Evolutionary conservation across 345 rosid genomes (phyloP).

Genomic region (Camelina sativa): DNA sequence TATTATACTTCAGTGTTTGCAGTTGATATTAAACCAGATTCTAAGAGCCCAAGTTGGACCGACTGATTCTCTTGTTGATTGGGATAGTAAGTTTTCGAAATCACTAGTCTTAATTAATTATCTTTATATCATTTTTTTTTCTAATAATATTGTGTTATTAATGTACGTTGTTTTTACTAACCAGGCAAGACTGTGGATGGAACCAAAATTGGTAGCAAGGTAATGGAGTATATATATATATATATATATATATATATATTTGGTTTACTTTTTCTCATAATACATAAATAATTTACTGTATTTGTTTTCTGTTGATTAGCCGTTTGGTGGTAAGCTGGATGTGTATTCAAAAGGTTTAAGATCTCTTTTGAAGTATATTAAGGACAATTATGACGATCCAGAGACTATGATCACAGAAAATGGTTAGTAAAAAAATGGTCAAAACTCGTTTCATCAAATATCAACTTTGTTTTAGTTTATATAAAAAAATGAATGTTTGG

Average conservation of each 20-base stretch:
- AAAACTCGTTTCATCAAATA: not conserved
- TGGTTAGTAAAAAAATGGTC: conserved; percentile 43
- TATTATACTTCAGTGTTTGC: conserved; percentile 50
- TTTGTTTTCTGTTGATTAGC: not conserved
- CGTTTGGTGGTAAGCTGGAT: conserved; percentile 36
- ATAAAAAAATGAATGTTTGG: not conserved
- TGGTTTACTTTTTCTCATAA: too few species aligned
- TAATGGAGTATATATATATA: not conserved
- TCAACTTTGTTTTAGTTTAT: not conserved
- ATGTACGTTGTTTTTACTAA: not conserved
- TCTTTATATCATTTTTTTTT: not conserved
- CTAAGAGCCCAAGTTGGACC: conserved; percentile 42
- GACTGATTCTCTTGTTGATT: conserved; percentile 43
- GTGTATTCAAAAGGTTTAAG: conserved; percentile 44
- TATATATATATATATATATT: too few species aligned
- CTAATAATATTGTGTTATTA: not conserved
- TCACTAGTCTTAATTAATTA: not conserved
- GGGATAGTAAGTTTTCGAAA: conserved; percentile 43
- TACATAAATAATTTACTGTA: not conserved
- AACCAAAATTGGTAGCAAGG: conserved; percentile 43
- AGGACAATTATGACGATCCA: conserved; percentile 49
- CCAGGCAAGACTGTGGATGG: conserved; percentile 32
- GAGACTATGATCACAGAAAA: conserved; percentile 54
- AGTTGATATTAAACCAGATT: not conserved
- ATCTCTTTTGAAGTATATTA: conserved; percentile 47